Base-by-base conservation (phyloP, 495 filamentous ascomycete genomes). In the Aspergillus olivimuriae region DNA sequence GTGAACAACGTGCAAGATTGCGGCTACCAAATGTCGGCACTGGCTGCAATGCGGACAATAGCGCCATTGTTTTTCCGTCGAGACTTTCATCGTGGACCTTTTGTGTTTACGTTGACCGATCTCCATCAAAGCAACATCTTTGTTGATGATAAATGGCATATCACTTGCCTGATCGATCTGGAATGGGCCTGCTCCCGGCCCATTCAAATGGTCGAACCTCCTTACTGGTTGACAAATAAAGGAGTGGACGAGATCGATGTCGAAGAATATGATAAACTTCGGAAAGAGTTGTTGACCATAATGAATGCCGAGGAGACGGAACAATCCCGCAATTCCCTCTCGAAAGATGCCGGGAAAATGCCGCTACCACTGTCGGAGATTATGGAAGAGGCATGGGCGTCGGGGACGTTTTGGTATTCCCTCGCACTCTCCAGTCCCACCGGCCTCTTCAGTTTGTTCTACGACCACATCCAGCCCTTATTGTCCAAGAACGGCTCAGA, bases 141-240 rank as follows among this genome's bases (percentile, higher is more conserved):
- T 43, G 52, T 59, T 30, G 55, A 61, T 38, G 30, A 48, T 3
- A 19, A 55, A n/a, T 57, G 56, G 58, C 48, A 60, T 38, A 57
- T 63, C 34, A 62, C 26, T 9, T 60, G 36, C 28, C 30, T 66
- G 4, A 41, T 70, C 1, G 62, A 70, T 40, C 51, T 61, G 26
- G 64, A 68, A 47, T 70, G 58, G 64, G 60, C 62, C 4, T 68
- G 63, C 48, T 52, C 62, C 38, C 47, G 36, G 10, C 63, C 62
- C 31, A 51, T 55, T 4, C 57, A 69, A 45, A 60, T 63, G 55
- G 47, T 64, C 15, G 41, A 48, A 28, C 53, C 62, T 41, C 58
- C 58, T 12, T 48, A 53, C 26, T 69, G 62, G 65, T 44, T 70
- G 30, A 56, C 60, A n/a, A 57, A 52, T 31, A 14, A 52, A 21